Evolutionary conservation across 139 green algal genomes (phyloP).

Genomic region (Mesostigma viride): DNA sequence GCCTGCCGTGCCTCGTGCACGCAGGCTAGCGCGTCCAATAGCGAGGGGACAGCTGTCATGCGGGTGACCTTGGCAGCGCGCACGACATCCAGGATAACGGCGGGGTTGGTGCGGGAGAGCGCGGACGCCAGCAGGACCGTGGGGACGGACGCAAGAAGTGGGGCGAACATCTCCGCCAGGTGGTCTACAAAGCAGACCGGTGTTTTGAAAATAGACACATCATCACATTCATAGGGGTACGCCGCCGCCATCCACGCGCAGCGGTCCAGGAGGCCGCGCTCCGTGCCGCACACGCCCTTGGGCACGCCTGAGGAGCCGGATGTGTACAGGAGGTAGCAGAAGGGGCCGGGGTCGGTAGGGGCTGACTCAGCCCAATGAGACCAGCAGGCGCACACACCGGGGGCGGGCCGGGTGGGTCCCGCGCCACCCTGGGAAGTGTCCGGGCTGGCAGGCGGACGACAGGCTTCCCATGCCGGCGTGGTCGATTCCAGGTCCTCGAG

Average conservation of each 20-base stretch:
- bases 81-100: background rate
- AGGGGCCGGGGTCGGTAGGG: no score
- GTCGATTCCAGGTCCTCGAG: no score
- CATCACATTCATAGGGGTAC: slow-evolving; percentile 14
- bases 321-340: slow-evolving; percentile 53
- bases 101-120: background rate
- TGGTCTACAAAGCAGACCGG: slow-evolving; percentile 46
- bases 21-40: background rate
- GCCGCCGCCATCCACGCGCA: slow-evolving; percentile 42
- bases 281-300: slow-evolving; percentile 40
- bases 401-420: no score
- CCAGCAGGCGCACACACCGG: no score
- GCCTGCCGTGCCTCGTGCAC: no score
- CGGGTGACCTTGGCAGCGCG: background rate
- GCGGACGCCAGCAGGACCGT: background rate
- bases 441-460: no score
- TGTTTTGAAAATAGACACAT: slow-evolving; percentile 40
- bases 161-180: slow-evolving; percentile 37
- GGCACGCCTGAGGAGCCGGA: slow-evolving; percentile 51
- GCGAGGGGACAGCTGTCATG: background rate
- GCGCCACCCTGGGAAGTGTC: no score
- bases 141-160: background rate
- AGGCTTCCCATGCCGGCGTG: no score
- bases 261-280: slow-evolving; percentile 42
- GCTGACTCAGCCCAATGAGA: no score